A percentile compares a stretch with the other conserved stretches of the same genome.
Conservation (phyloP, 2,329 filamentous ascomycete genomes). For the Taxawa tesnikishii region DNA sequence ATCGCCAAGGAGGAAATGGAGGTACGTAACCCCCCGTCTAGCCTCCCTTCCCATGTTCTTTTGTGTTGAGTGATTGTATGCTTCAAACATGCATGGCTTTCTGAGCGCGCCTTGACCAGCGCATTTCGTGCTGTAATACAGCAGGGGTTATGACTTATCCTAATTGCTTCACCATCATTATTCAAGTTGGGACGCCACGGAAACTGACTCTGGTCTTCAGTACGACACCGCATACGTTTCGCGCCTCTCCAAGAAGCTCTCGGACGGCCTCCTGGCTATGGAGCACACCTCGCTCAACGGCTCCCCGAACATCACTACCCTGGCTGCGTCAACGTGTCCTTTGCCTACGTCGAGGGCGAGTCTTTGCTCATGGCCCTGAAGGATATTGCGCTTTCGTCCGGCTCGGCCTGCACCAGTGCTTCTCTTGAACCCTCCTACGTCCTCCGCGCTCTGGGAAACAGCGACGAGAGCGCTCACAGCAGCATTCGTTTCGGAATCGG, state of each 20-base stretch:
- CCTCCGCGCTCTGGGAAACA: slow-evolving; percentile 83
- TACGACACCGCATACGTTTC: slow-evolving; percentile 85
- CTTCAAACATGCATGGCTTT: slow-evolving; percentile 83
- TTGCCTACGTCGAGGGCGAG: slow-evolving; percentile 96
- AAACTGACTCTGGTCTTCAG: slow-evolving; percentile 35
- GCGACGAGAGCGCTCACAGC: slow-evolving; percentile 93
- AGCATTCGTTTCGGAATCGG: slow-evolving; percentile 97
- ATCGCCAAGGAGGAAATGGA: slow-evolving; percentile 82
- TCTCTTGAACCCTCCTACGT: slow-evolving; percentile 96
- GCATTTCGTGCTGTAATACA: slow-evolving; percentile 40
- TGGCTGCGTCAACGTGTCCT: slow-evolving; percentile 95
- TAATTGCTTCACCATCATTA: slow-evolving; percentile 14
- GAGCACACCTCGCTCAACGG: slow-evolving; percentile 92
- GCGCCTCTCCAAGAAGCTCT: slow-evolving; percentile 67
- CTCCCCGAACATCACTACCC: slow-evolving; percentile 75
- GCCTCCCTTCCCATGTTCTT: slow-evolving; percentile 9
- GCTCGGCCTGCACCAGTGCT: slow-evolving; percentile 92
- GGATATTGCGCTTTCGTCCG: slow-evolving; percentile 92
- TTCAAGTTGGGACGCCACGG: slow-evolving; percentile 9
- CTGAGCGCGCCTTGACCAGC: slow-evolving; percentile 53
- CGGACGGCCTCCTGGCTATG: slow-evolving; percentile 70
- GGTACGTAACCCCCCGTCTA: slow-evolving; percentile 45
- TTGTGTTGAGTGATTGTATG: slow-evolving; percentile 58
- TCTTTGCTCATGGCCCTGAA: slow-evolving; percentile 97
- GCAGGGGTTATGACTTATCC: slow-evolving; percentile 51